Percentiles rank a stretch among this genome's conserved stretches.
Evolutionary conservation across 2,329 filamentous ascomycete species (phyloP).

Genomic region (Kalmusia sp.): DNA sequence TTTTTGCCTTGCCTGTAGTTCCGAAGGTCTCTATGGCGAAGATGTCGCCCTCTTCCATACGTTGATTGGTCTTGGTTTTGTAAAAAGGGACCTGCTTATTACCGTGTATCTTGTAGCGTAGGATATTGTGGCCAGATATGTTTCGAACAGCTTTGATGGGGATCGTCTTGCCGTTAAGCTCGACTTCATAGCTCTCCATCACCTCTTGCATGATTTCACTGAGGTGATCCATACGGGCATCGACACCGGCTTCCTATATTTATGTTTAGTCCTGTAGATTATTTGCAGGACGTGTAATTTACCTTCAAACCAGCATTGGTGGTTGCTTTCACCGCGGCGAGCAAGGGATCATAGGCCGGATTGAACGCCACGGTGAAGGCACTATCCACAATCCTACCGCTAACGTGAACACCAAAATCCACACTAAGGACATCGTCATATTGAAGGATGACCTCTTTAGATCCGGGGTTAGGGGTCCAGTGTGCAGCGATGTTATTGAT

Average conservation of each 20-base stretch:
- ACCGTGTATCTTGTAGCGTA: slow-evolving; percentile 89
- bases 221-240: slow-evolving; percentile 84
- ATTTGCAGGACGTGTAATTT: background rate
- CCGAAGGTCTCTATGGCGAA: slow-evolving; percentile 98
- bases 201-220: slow-evolving; percentile 85
- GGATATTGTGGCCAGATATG: slow-evolving; percentile 89
- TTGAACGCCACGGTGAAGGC: slow-evolving; percentile 74
- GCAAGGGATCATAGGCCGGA: slow-evolving; percentile 70
- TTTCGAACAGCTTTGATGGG: slow-evolving; percentile 85
- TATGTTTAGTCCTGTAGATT: slow-evolving; percentile 16
- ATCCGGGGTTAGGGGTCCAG: slow-evolving; percentile 84
- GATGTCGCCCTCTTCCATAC: slow-evolving; percentile 96
- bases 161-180: slow-evolving; percentile 76
- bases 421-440: slow-evolving; percentile 77
- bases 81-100: slow-evolving; percentile 93
- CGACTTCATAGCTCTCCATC: slow-evolving; percentile 91
- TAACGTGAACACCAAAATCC: slow-evolving; percentile 75
- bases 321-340: slow-evolving; percentile 70
- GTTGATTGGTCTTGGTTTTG: slow-evolving; percentile 81
- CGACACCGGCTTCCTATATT: slow-evolving; percentile 80
- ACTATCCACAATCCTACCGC: slow-evolving; percentile 74
- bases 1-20: slow-evolving; percentile 85
- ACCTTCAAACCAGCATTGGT: slow-evolving; percentile 79
- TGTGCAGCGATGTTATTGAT: slow-evolving; percentile 85
- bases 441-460: slow-evolving; percentile 77